Conservation (phyloP, 2,329 filamentous ascomycete species). For the Fusarium sp. region DNA sequence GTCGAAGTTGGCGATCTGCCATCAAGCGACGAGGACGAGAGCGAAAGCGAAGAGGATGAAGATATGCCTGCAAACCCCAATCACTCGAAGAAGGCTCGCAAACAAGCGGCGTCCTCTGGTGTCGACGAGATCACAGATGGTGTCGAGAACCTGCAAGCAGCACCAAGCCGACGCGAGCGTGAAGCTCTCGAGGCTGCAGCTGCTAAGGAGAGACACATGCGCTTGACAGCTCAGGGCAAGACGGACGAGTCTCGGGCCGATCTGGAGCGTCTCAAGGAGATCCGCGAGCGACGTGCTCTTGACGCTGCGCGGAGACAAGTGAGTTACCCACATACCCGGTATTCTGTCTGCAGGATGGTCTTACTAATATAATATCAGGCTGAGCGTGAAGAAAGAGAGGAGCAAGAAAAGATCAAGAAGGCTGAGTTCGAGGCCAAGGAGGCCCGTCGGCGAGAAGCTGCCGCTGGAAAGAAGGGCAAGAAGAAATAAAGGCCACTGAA, state of each 20-base stretch:
- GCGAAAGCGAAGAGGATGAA: constrained; percentile 65
- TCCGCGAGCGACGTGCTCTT: constrained; percentile 86
- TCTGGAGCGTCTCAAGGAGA: constrained; percentile 81
- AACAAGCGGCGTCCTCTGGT: constrained; percentile 57
- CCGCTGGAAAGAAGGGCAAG: constrained; percentile 60
- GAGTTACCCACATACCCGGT: constrained; percentile 38
- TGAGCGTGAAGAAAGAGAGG: constrained; percentile 67
- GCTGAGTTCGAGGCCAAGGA: constrained; percentile 65
- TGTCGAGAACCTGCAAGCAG: constrained; percentile 62
- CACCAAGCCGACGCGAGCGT: constrained; percentile 64
- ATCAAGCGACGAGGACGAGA: constrained; percentile 74
- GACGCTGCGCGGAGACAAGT: constrained; percentile 86
- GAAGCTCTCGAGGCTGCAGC: constrained; percentile 87
- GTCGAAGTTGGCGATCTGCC: constrained; percentile 89
- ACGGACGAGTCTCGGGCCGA: constrained; percentile 95
- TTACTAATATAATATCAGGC: constrained; percentile 54
- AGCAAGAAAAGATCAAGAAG: constrained; percentile 58
- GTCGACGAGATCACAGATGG: constrained; percentile 64
- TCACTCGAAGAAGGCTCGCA: constrained; percentile 79
- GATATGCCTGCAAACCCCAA: constrained; percentile 91
- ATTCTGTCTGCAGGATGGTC: too few species aligned
- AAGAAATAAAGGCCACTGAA: constrained; percentile 49
- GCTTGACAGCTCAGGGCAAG: constrained; percentile 93
- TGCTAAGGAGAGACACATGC: constrained; percentile 89
- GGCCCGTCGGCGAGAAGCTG: constrained; percentile 63